phyloP scores from a whole-genome alignment of 192 early-diverging fungal genomes.

The Coemansia sp. region DNA sequence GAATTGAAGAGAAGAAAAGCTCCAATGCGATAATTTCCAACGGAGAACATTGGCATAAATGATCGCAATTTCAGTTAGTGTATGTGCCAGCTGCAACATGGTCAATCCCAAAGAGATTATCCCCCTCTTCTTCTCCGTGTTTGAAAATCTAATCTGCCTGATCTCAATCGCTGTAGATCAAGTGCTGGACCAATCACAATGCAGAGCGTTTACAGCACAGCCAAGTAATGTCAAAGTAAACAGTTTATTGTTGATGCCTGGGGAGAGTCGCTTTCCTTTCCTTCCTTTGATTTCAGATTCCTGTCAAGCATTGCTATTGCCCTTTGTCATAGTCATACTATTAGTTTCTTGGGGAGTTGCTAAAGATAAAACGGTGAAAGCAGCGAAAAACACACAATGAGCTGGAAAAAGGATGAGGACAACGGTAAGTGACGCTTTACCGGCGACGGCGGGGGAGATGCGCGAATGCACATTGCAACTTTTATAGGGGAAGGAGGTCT shows the following conservation, averaged over 20 bases:
- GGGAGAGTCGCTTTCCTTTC: neutral
- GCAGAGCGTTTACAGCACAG: neutral
- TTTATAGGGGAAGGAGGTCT: neutral
- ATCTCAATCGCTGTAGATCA: neutral
- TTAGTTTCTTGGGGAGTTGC: neutral
- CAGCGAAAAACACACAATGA: conserved; percentile 27
- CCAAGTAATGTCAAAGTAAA: neutral
- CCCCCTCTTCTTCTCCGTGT: neutral
- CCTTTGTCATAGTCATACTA: neutral
- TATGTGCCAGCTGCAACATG: too few species aligned
- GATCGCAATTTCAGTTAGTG: too few species aligned
- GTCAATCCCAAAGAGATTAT: too few species aligned
- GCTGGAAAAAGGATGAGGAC: conserved; percentile 55
- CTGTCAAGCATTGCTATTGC: too few species aligned
- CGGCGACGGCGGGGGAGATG: neutral
- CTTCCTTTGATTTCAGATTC: conserved; percentile 3
- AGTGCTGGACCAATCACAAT: conserved; percentile 26
- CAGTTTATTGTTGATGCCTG: neutral
- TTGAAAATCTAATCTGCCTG: neutral
- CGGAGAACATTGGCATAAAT: too few species aligned
- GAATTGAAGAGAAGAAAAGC: neutral
- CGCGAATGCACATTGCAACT: neutral
- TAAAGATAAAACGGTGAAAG: neutral
- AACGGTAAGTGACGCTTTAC: conserved; percentile 28
- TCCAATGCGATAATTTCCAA: neutral